Evolutionary conservation across 106 monocot genomes (phyloP).

Genomic region (Narthecium ossifragum): DNA sequence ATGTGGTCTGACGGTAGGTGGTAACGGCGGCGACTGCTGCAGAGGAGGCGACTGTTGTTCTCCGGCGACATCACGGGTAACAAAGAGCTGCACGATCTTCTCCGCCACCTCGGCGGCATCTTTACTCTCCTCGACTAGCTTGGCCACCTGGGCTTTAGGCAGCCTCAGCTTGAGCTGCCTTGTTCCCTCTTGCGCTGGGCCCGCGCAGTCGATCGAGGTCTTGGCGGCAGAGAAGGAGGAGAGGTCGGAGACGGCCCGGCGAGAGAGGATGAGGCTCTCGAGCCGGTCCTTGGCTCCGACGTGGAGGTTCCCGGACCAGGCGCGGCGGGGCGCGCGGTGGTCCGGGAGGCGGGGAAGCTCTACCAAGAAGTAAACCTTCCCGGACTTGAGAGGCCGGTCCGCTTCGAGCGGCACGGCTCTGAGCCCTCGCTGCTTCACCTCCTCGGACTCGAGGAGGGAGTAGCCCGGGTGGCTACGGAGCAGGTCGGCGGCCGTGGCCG

Average conservation of each 20-base stretch:
- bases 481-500: conserved; percentile 9
- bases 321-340: conserved; percentile 20
- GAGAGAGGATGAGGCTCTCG: conserved; percentile 44
- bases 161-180: conserved; percentile 37
- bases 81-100: conserved; percentile 48
- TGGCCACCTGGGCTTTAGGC: conserved; percentile 44
- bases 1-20: no score
- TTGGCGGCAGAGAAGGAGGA: conserved; percentile 3
- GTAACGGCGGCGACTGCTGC: not conserved
- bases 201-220: conserved; percentile 1
- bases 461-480: conserved; percentile 29
- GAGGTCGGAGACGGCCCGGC: conserved; percentile 49
- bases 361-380: conserved; percentile 38
- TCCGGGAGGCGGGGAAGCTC: conserved; percentile 29
- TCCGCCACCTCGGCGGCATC: conserved; percentile 47
- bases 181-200: conserved; percentile 7
- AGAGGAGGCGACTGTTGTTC: not conserved
- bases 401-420: conserved; percentile 14
- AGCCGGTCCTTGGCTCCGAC: conserved; percentile 49
- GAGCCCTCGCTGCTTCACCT: conserved; percentile 22
- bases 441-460: conserved; percentile 27
- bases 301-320: conserved; percentile 45
- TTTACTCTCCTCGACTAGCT: conserved; percentile 42
- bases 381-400: conserved; percentile 21
- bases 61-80: not conserved